These are phyloP conservation scores for Bruguiera parviflora DNA, from an alignment of 345 rosid species.

Conservation along the genomic window DNA sequence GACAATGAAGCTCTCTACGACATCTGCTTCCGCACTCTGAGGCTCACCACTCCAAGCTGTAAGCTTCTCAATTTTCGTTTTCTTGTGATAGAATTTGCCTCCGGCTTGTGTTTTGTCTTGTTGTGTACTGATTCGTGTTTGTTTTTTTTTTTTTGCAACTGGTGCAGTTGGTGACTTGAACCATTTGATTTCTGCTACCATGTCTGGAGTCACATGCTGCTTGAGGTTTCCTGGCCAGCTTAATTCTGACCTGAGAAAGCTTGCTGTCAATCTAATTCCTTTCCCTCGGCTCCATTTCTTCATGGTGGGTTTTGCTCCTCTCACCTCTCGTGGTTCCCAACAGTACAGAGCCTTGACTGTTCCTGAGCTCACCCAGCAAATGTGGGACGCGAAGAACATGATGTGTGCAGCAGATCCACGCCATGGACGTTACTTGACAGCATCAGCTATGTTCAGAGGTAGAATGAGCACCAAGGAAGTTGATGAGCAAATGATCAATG, in stretches of 20 bases:
- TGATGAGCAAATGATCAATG: conserved; percentile 66
- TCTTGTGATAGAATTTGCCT: too few relatives aligned
- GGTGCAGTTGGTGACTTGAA: conserved; percentile 63
- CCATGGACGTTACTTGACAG: conserved; percentile 45
- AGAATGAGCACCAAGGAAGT: conserved; percentile 55
- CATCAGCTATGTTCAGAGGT: conserved; percentile 52
- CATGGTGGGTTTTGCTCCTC: conserved; percentile 57
- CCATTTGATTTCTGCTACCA: conserved; percentile 69
- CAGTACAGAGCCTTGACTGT: conserved; percentile 43
- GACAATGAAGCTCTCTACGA: conserved; percentile 65
- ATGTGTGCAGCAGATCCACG: conserved; percentile 9
- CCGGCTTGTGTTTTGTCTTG: neutral
- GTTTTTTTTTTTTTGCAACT: neutral
- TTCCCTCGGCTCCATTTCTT: conserved; percentile 59
- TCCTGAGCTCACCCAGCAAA: conserved; percentile 38
- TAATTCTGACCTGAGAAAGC: conserved; percentile 69
- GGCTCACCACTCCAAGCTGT: conserved; percentile 64
- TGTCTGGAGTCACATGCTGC: conserved; percentile 84
- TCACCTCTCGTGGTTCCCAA: conserved; percentile 57
- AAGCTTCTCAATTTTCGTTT: conserved; percentile 13
- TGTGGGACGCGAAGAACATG: neutral
- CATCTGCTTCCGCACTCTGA: conserved; percentile 65
- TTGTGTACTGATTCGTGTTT: neutral
- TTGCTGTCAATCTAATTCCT: conserved; percentile 59
- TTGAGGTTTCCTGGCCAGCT: conserved; percentile 72